Base-by-base conservation (phyloP, 495 filamentous ascomycete species). In the Parachaetomium inaequale region DNA sequence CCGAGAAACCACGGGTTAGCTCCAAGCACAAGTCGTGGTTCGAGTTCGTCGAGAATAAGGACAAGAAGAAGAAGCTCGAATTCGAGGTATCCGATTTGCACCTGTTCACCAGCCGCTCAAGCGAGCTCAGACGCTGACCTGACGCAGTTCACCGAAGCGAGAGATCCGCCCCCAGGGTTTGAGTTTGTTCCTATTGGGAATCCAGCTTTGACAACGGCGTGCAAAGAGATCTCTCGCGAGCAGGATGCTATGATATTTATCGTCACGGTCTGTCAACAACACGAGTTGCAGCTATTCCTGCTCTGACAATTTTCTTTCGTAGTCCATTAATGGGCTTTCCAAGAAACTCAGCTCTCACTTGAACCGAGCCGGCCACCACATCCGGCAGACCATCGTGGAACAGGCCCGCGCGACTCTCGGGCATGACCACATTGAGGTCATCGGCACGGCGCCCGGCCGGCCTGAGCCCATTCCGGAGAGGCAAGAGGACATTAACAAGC, bases 171-270 rank as follows among this genome's bases (percentile, higher is more conserved):
- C 3, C 81, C 79, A n/a, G 91, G 90, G 7, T 96, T 90, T 65
- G 87, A 85, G 28, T 95, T 92, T 69, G 86, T 96, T 58, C 87
- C 90, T n/a, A 82, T 86, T 55, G 92, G 92, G 25, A 86, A 90
- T 68, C 90, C 90, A 0, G 80, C 83, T 43, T 74, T 96, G 52
- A 93, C 89, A 6, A 81, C 80, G 14, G 75, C 77, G 28, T 96
- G 92, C 79, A 95, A 93, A 73, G 90, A 96, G 66, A 64, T 87
- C 7, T 94, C 90, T 19, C 81, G 89, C 61, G 82, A 86, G 66
- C 76, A 82, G 63, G 85, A 82, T 14, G 77, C 84, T 17, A 82
- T 87, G 73, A 85, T 92, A 28, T 87, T 88, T 62, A 88, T 92
- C 54, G 91, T 96, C 66, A 89, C 90, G 66, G 91, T 93, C 81